These are phyloP conservation scores for Globisporangium radiosum DNA, from an alignment of 352 stramenopile genomes.

Conservation along the genomic window DNA sequence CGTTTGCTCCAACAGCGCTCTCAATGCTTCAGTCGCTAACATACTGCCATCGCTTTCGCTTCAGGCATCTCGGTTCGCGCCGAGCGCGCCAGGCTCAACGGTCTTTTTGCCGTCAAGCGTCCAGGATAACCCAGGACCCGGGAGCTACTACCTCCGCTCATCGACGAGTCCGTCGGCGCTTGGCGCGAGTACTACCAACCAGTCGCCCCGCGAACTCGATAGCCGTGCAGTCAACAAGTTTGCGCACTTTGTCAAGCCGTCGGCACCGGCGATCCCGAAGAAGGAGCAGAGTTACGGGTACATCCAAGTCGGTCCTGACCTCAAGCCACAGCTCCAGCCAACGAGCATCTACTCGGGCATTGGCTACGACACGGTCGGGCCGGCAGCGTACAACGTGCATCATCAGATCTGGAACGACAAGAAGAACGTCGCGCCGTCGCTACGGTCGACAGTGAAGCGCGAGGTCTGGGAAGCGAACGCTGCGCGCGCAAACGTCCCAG, in stretches of 20 bases:
- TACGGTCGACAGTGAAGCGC: constrained; percentile 64
- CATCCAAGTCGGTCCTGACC: constrained; percentile 30
- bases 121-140: constrained; percentile 68
- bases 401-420: constrained; percentile 51
- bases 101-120: constrained; percentile 59
- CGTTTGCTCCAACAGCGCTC: no score
- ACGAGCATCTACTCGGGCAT: constrained; percentile 55
- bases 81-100: constrained; percentile 60
- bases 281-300: constrained; percentile 77
- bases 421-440: constrained; percentile 56
- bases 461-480: constrained; percentile 71
- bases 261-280: constrained; percentile 59
- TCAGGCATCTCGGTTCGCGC: constrained; percentile 67
- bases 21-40: background rate
- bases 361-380: constrained; percentile 64
- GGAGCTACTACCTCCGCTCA: constrained; percentile 28
- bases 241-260: constrained; percentile 42
- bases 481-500: constrained; percentile 35
- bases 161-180: constrained; percentile 17
- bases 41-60: background rate
- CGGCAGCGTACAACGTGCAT: constrained; percentile 56
- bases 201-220: constrained; percentile 5
- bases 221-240: constrained; percentile 21
- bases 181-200: constrained; percentile 17
- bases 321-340: constrained; percentile 38